phyloP scores from a whole-genome alignment of 2,329 filamentous ascomycete species.

The Thelonectria discophora region DNA sequence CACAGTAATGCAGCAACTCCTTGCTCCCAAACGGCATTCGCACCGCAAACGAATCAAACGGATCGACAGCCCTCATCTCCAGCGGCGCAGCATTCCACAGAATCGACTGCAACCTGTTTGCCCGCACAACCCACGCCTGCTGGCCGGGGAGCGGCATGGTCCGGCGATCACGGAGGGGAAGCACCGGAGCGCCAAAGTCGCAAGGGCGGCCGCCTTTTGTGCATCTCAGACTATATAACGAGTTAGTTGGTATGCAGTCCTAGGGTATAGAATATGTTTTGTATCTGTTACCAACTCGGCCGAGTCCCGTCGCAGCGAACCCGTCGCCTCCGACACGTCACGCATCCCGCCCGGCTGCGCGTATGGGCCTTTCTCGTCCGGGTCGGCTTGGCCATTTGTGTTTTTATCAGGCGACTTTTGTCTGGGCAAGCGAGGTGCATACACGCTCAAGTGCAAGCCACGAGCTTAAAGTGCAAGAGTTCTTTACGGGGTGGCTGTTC shows the following conservation, averaged over 20 bases:
- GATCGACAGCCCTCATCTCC: constrained; percentile 22
- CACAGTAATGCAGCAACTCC: constrained; percentile 39
- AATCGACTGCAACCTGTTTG: neutral
- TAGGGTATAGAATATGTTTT: no score
- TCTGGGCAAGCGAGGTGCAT: no score
- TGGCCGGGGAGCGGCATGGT: constrained; percentile 32
- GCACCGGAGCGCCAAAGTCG: constrained; percentile 26
- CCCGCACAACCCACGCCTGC: constrained; percentile 33
- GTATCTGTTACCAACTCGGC: constrained; percentile 35
- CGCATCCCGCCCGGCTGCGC: constrained; percentile 22
- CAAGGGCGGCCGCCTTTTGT: constrained; percentile 21
- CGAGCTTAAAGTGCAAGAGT: no score
- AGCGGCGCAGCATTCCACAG: neutral
- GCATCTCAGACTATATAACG: constrained; percentile 32
- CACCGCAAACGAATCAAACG: constrained; percentile 34
- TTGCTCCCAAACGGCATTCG: constrained; percentile 38
- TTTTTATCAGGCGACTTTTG: no score
- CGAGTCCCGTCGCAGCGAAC: constrained; percentile 24
- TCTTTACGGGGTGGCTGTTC: no score
- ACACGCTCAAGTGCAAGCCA: no score
- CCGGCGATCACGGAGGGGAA: constrained; percentile 39
- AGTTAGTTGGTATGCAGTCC: no score
- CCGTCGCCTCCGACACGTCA: constrained; percentile 22
- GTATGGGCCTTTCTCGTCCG: constrained; percentile 18
- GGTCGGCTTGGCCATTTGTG: neutral